Percentiles rank a stretch among this genome's conserved stretches.
These are phyloP conservation scores for Brassica nigra DNA, from an alignment of 345 rosid species.

Conservation along the genomic window DNA sequence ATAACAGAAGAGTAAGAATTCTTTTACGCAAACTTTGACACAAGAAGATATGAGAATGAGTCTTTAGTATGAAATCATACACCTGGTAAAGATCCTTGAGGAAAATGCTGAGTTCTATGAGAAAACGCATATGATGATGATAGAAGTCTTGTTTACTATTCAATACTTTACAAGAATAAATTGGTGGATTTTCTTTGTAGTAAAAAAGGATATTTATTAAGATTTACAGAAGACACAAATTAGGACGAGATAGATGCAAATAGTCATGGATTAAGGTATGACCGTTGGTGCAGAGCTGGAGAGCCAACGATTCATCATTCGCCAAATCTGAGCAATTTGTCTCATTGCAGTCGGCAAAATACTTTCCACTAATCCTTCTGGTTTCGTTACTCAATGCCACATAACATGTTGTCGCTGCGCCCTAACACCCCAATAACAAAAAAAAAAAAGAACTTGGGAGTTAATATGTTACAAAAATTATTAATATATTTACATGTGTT, in stretches of 20 bases:
- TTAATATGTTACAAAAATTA: background rate
- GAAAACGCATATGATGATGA: background rate
- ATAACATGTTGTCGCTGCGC: constrained; percentile 94
- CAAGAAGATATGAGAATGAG: background rate
- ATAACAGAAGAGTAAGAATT: background rate
- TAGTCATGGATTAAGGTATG: constrained; percentile 36
- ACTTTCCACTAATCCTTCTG: constrained; percentile 66
- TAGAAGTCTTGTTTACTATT: background rate
- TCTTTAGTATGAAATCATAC: background rate
- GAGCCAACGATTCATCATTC: constrained; percentile 66
- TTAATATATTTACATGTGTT: background rate
- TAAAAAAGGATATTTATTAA: background rate
- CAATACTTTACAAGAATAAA: background rate
- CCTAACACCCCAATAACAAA: constrained; percentile 46
- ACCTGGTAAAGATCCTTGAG: background rate
- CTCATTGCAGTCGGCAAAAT: constrained; percentile 90
- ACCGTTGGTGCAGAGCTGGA: constrained; percentile 62
- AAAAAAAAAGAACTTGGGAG: background rate
- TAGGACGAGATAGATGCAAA: constrained; percentile 28
- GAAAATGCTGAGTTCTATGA: background rate
- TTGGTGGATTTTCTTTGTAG: background rate
- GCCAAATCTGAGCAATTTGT: constrained; percentile 71
- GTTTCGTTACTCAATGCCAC: constrained; percentile 71
- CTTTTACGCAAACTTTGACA: background rate
- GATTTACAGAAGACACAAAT: constrained; percentile 27